Evolutionary conservation across 495 filamentous ascomycete genomes (phyloP).

Genomic region (Pseudoneurospora amorphoporcata): DNA sequence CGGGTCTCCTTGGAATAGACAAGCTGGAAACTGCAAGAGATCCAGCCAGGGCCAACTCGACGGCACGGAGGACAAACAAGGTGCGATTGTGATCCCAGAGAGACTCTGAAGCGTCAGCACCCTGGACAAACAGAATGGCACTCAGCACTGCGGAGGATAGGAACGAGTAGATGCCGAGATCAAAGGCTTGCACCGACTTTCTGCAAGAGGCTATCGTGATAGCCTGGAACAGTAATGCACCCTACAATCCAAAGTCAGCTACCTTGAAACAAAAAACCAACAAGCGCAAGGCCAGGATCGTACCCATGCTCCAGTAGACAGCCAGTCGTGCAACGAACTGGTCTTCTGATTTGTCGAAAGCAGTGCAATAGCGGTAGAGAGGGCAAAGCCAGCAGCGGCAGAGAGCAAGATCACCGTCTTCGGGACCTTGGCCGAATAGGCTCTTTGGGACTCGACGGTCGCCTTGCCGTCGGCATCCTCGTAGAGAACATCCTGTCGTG

Average conservation of each 20-base stretch:
- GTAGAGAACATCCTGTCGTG: slow-evolving; percentile 33
- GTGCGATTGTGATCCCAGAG: slow-evolving; percentile 16
- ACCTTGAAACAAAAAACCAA: background rate
- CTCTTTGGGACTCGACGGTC: slow-evolving; percentile 42
- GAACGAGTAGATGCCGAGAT: slow-evolving; percentile 36
- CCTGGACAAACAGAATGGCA: slow-evolving; percentile 29
- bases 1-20: slow-evolving; percentile 55
- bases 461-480: slow-evolving; percentile 55
- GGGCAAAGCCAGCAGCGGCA: slow-evolving; percentile 32
- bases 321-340: slow-evolving; percentile 28
- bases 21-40: slow-evolving; percentile 29
- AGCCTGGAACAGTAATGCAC: slow-evolving; percentile 37
- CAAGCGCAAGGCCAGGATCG: slow-evolving; percentile 9
- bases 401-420: slow-evolving; percentile 35
- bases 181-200: slow-evolving; percentile 35
- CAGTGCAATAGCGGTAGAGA: slow-evolving; percentile 36
- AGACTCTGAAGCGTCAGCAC: slow-evolving; percentile 19
- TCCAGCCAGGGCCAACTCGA: slow-evolving; percentile 27
- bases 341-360: slow-evolving; percentile 22
- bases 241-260: slow-evolving; percentile 18
- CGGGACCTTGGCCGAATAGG: slow-evolving; percentile 40
- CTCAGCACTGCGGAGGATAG: slow-evolving; percentile 31
- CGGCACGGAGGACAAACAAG: slow-evolving; percentile 25
- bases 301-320: slow-evolving; percentile 38
- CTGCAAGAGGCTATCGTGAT: slow-evolving; percentile 30